These are phyloP conservation scores for Eucalyptus caleyi DNA, from an alignment of 345 rosid genomes.

Conservation along the genomic window DNA sequence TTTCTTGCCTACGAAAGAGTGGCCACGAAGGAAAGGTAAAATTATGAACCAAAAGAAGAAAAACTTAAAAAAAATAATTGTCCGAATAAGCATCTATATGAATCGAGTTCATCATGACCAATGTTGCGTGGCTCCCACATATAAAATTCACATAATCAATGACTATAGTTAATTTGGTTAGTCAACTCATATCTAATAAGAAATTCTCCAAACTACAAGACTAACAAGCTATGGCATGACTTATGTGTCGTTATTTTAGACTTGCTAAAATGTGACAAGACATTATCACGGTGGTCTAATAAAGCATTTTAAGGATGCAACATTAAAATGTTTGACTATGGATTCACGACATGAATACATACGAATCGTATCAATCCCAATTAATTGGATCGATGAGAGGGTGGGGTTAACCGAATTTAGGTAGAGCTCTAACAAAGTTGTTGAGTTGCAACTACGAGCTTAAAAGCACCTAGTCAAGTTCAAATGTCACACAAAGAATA, in stretches of 20 bases:
- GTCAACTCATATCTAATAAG: neutral
- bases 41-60: neutral
- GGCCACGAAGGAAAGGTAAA: neutral
- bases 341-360: neutral
- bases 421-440: neutral
- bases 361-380: neutral
- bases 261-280: neutral
- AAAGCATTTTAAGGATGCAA: neutral
- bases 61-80: neutral
- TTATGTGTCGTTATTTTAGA: neutral
- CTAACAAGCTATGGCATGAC: neutral
- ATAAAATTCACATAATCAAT: neutral
- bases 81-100: neutral
- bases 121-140: neutral
- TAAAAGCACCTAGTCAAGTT: neutral
- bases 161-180: neutral
- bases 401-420: neutral
- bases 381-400: neutral
- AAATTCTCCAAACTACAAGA: neutral
- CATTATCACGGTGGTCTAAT: neutral
- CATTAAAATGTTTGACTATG: neutral
- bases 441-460: neutral
- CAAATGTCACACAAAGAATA: neutral
- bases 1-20: neutral
- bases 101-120: neutral